phyloP scores from a whole-genome alignment of 1,284 basidiomycete species.

The Puccinia novopanici region DNA sequence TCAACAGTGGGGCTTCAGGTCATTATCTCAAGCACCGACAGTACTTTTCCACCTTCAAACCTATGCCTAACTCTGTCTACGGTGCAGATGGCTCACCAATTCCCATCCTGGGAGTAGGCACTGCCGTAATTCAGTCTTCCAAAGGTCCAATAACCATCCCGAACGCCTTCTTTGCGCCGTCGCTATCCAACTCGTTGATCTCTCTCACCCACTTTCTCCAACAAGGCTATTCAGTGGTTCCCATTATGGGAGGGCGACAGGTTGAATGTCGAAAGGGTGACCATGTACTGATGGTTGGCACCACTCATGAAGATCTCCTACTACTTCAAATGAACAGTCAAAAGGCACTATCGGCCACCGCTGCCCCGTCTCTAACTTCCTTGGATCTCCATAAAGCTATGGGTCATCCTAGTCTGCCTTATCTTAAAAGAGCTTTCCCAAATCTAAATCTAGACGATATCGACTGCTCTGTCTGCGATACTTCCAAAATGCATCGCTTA shows the following conservation, averaged over 20 bases:
- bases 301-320: not conserved
- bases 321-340: not conserved
- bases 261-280: not conserved
- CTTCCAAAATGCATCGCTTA: conserved; percentile 3
- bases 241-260: not conserved
- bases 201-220: not conserved
- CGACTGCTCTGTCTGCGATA: not conserved
- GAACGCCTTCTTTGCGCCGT: not conserved
- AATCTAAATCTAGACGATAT: not conserved
- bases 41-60: not conserved
- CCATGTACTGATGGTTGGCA: not conserved
- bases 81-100: not conserved
- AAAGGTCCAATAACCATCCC: not conserved
- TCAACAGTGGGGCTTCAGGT: not conserved
- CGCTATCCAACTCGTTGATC: not conserved
- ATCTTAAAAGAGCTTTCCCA: not conserved
- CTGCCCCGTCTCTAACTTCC: too few species aligned
- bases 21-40: conserved; percentile 8
- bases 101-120: not conserved
- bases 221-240: not conserved
- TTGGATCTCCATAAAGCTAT: not conserved
- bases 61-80: not conserved
- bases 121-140: not conserved
- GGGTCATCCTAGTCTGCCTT: conserved; percentile 10
- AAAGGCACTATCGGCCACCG: not conserved